These are phyloP conservation scores for Diaporthe eres DNA, from an alignment of 2,329 filamentous ascomycete genomes.

Conservation along the genomic window DNA sequence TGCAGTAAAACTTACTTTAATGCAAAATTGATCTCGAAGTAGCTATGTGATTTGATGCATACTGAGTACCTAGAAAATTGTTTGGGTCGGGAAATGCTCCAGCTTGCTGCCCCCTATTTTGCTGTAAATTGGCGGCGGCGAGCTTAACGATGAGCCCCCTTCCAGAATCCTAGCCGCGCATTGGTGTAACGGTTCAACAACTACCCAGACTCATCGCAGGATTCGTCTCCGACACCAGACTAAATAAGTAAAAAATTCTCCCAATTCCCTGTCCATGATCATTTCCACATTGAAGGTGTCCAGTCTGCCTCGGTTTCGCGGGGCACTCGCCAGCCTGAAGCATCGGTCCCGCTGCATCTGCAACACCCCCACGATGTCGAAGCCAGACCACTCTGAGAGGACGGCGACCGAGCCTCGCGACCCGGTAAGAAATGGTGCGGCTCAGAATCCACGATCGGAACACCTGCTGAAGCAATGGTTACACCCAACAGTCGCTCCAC, in stretches of 20 bases:
- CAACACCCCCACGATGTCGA: conserved; percentile 44
- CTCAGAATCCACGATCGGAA: not conserved
- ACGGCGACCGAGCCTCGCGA: conserved; percentile 82
- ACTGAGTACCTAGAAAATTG: not conserved
- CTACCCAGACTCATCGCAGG: not conserved
- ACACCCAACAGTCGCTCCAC: conserved; percentile 64
- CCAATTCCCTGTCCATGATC: not conserved
- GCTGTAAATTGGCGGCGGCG: not conserved
- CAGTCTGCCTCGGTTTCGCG: not conserved
- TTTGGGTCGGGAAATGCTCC: not conserved
- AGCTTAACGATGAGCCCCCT: not conserved
- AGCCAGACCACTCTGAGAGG: conserved; percentile 74
- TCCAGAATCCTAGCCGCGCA: not conserved
- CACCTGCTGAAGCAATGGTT: not conserved
- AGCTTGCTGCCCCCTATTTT: not conserved
- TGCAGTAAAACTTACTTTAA: not conserved
- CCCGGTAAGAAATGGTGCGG: conserved; percentile 55
- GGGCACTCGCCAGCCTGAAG: not conserved
- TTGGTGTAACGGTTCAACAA: not conserved
- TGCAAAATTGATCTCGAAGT: not conserved
- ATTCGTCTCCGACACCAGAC: too few relatives aligned
- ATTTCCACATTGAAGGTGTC: not conserved
- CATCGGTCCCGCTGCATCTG: not conserved
- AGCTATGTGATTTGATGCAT: not conserved
- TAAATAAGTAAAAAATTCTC: not conserved